Base-by-base conservation (phyloP, 2,329 filamentous ascomycete species). In the Pseudovirgaria hyperparasitica region DNA sequence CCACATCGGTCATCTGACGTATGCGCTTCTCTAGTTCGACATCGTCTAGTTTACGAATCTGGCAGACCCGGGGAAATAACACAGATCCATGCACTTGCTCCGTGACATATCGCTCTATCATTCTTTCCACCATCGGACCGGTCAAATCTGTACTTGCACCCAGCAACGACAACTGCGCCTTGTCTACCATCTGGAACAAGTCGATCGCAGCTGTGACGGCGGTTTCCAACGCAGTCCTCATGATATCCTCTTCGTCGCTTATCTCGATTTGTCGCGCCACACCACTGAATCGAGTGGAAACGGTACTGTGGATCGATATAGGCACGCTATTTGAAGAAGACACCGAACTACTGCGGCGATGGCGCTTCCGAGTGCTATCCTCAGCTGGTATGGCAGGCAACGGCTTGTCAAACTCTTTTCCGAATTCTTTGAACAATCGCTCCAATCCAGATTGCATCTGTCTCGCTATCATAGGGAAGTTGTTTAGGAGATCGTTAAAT, bases 391-490 rank as follows among this genome's bases (percentile, higher is more conserved):
- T 78, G 10, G 79, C 77, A 3, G 84, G 84, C 5, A 92, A 55
- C 5, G 84, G 84, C 44, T 81, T 85, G 38, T 92, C 82, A 39
- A 94, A 77, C 29, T 87, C 80, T 23, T 72, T 72, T 5, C 74
- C 77, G 50, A 98, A 96, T 41, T 96, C 86, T 34, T 78, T 75
- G 46, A 96, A 93, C 15, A 96, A 60, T 43, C 76, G 77, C 45
- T 98, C 87, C 18, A 98, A 57, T 0, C 90, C 90, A 2, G 78
- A 72, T 42, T 94, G 85, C 85, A 98, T 93, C 54, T 98, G 90
- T 33, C 82, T 72, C 14, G 86, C 85, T 42, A 98, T 96, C 71
- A 92, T 81, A 2, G 90, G 90, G 39, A 96, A 98, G 41, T 85
- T 75, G 39, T 82, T 81, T 22, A 98, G 65, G 9, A 98, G 66